Base-by-base conservation (phyloP, 2,329 filamentous ascomycete genomes). In the Fusarium siculi region DNA sequence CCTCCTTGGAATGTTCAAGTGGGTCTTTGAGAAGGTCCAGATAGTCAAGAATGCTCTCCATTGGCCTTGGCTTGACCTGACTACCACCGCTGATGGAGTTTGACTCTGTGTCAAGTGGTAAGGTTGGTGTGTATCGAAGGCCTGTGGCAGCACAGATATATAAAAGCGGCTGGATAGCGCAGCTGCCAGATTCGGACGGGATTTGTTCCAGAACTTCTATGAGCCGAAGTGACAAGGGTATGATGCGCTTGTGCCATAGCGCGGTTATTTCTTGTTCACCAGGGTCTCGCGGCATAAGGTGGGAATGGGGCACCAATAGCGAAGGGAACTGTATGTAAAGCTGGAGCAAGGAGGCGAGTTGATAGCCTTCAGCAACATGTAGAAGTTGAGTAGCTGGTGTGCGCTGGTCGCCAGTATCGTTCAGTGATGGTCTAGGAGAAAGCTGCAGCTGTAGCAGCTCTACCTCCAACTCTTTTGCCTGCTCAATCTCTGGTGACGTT, bases 51-150 rank as follows among this genome's bases (percentile, higher is more conserved):
- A 52, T 52, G 9, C 30, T 52, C 9, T 52, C 49, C 49, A 52
- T 52, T 0, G 49, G 49, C 5, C 49, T 25, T 1, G 49, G 32
- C 32, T 36, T 52, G 1, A 32, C 2, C 2, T 9, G 9, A 9
- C 21, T 32, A 5, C n/a, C 1, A 1, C 7, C 3, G 16, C 49
- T 14, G 32, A 32, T 14, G 11, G 32, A 32, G 10, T 32, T 11
- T 32, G 12, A 9, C 4, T 21, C 49, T 3, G 9, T 21, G 0
- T 0, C n/a, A 25, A 7, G 4, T 0, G 12, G 6, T 0, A 8
- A 36, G 2, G 18, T 0, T 8, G 49, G 12, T 2, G 4, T 36
- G 6, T 52, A 4, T 9, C 18, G 32, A 21, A 52, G 49, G 3
- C 49, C 49, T 6, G 7, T 36, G 12, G 32, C n/a, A 11, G 49